Conservation (phyloP, 352 stramenopile species). For the Phytophthora nicotianae region DNA sequence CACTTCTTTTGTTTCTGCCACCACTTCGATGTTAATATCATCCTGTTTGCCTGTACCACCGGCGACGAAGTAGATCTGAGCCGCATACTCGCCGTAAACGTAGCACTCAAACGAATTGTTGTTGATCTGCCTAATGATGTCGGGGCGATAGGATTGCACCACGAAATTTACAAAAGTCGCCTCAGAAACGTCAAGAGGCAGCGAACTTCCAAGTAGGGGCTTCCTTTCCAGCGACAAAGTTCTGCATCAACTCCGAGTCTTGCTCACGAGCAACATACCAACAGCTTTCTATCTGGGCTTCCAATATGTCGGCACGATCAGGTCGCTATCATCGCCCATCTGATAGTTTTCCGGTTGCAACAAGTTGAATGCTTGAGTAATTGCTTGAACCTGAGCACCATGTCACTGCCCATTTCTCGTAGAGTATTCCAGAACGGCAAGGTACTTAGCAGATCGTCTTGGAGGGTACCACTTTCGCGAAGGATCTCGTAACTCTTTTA, state of each 20-base stretch:
- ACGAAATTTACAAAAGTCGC: slow-evolving; percentile 21
- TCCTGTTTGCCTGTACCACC: not conserved
- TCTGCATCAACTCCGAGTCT: not conserved
- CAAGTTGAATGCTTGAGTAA: slow-evolving; percentile 22
- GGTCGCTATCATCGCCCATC: not conserved
- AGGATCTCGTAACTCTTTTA: slow-evolving; percentile 6
- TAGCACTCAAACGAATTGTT: slow-evolving; percentile 5
- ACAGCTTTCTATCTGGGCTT: slow-evolving; percentile 3
- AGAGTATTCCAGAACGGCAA: slow-evolving; percentile 11
- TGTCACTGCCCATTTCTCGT: not conserved
- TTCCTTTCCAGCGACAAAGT: not conserved
- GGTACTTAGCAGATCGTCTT: slow-evolving; percentile 8
- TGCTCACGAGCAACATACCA: slow-evolving; percentile 1
- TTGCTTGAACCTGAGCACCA: slow-evolving; percentile 19
- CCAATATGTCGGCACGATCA: slow-evolving; percentile 29
- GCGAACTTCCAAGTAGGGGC: slow-evolving; percentile 21
- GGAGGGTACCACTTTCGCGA: slow-evolving; percentile 7
- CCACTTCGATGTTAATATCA: slow-evolving; percentile 3
- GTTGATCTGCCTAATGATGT: not conserved
- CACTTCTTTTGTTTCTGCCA: not conserved
- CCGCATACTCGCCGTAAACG: slow-evolving; percentile 9
- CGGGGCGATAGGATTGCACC: slow-evolving; percentile 11
- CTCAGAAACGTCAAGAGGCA: slow-evolving; percentile 17
- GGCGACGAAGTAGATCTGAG: slow-evolving; percentile 5
- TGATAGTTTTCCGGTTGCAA: slow-evolving; percentile 11